Evolutionary conservation across 2,329 filamentous ascomycete species (phyloP), one percentile per base, ranked within the genome.

Genomic region (Aspergillus ochraceus): DNA sequence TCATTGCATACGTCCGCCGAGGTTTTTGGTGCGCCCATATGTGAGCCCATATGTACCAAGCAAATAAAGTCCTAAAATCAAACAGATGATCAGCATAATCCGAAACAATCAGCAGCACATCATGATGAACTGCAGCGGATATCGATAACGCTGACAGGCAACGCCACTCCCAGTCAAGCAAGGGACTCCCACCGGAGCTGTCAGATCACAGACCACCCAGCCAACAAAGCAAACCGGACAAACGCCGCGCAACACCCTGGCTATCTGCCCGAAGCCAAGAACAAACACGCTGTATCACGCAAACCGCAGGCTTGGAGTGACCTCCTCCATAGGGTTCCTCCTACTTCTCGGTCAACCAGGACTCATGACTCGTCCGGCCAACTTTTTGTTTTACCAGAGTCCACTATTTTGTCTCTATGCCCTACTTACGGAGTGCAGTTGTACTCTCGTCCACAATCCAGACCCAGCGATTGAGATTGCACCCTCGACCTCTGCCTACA

Each of bases 181-280:
- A 61, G 60, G 60, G 60, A 57, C 30, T 20, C 30, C 39, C 22
- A 49, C 39, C 52, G 55, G 60, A 61, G 60, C 52, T 61, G 56
- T 61, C 60, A 59, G 50, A 61, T 61, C 53, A 32, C 49, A 49
- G 49, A 19, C 47, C 36, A 42, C 55, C 26, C 26, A 29, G 8
- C 6, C 55, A 30, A 57, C 51, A 30, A 26, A 47, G 45, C 45
- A 47, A 47, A 47, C 45, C 17, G 10, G 2, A 22, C 45, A 47
- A 12, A 22, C 45, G 45, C 19, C 45, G 45, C 45, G 45, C 45
- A 24, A 42, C n/a, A 6, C 36, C 17, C 9, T 29, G 26, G 26
- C 26, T n/a, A 8, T n/a, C 36, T 42, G 36, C 36, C 36, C 36
- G 4, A 26, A 20, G 19, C 5, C 20, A 20, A 10, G 45, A 14